A percentile compares a stretch with the other conserved stretches of the same genome.
These are phyloP conservation scores for Crithidia brevicula DNA, from an alignment of 208 protist species.

Conservation along the genomic window DNA sequence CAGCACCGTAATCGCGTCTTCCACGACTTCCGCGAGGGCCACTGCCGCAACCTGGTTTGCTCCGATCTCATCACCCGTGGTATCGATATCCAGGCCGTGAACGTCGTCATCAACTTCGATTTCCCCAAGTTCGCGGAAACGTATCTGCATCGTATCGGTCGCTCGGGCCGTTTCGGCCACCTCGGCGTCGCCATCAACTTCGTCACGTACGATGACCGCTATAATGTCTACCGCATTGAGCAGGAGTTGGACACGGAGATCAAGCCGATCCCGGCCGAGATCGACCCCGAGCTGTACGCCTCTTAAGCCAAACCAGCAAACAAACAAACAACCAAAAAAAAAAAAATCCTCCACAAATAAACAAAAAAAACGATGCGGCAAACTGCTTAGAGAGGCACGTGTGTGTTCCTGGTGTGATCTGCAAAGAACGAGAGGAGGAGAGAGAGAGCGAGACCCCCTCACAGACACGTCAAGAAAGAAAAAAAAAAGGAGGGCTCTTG, in stretches of 20 bases:
- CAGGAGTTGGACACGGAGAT: constrained; percentile 99
- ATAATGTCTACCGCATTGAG: constrained; percentile 98
- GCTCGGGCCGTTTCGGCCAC: constrained; percentile 97
- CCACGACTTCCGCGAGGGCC: constrained; percentile 98
- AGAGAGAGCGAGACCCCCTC: no score
- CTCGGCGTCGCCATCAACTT: constrained; percentile 99
- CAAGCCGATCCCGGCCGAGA: constrained; percentile 97
- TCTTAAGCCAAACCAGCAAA: constrained; percentile 41
- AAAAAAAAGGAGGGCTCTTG: no score
- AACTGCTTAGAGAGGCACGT: no score
- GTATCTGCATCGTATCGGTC: constrained; percentile 98
- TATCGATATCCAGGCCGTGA: constrained; percentile 99
- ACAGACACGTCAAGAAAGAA: no score
- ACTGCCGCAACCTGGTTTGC: constrained; percentile 98
- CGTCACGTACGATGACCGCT: constrained; percentile 97
- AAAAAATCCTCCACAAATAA: not conserved
- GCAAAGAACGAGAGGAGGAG: no score
- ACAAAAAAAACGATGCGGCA: not conserved
- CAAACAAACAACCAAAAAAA: not conserved
- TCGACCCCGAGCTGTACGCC: constrained; percentile 96
- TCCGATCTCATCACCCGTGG: constrained; percentile 99
- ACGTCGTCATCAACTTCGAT: constrained; percentile 99
- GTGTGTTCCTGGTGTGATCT: no score
- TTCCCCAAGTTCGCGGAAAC: constrained; percentile 98
- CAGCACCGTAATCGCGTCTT: constrained; percentile 98